phyloP scores from a whole-genome alignment of 192 early-diverging fungal species.

The Umbelopsis sp. region DNA sequence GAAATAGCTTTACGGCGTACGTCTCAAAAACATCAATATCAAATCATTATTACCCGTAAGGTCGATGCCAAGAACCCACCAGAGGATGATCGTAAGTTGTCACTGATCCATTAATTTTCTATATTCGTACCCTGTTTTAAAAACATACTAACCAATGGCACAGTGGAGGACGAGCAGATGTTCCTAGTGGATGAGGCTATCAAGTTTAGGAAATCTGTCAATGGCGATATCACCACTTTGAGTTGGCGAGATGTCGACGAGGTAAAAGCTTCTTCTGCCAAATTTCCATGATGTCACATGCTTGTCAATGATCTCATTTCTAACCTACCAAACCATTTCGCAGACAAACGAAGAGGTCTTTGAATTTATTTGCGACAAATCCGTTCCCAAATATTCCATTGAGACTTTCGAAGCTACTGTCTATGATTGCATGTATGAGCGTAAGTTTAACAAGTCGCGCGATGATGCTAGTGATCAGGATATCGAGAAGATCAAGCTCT shows the following conservation, averaged over 20 bases:
- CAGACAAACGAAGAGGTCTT: conserved; percentile 22
- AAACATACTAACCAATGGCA: background rate
- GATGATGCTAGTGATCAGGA: conserved; percentile 56
- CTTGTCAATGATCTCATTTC: too few relatives aligned
- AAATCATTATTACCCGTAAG: conserved; percentile 74
- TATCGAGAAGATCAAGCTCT: conserved; percentile 49
- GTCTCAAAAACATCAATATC: conserved; percentile 63
- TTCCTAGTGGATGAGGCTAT: conserved; percentile 70
- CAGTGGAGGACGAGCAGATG: conserved; percentile 65
- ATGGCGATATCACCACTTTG: conserved; percentile 44
- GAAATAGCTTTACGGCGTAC: conserved; percentile 72
- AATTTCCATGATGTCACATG: conserved; percentile 36
- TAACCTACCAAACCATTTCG: too few relatives aligned
- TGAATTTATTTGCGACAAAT: conserved; percentile 48
- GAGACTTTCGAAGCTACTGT: conserved; percentile 59
- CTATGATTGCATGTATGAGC: conserved; percentile 73
- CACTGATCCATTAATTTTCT: conserved; percentile 42
- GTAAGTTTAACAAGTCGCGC: conserved; percentile 45
- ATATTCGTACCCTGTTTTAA: background rate
- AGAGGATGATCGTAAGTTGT: conserved; percentile 13
- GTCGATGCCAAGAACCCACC: conserved; percentile 69
- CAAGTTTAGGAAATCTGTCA: conserved; percentile 45
- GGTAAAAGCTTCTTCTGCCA: conserved; percentile 28
- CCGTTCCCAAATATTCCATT: conserved; percentile 38
- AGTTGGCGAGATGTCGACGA: conserved; percentile 58